These are phyloP conservation scores for Eimeria maxima DNA, from an alignment of 169 alveolate species.

Conservation along the genomic window DNA sequence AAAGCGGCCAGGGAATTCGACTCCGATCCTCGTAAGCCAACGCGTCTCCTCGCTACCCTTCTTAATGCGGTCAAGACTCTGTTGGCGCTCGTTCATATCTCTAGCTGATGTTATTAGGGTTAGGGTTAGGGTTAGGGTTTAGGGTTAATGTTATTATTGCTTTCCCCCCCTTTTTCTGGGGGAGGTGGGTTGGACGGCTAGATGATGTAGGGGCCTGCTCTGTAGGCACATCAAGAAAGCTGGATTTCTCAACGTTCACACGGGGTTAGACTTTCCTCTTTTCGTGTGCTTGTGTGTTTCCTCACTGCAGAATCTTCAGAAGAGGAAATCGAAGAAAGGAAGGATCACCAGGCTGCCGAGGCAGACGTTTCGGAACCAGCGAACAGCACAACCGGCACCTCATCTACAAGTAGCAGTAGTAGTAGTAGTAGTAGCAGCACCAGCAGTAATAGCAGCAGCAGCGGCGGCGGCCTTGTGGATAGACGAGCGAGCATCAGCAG, in stretches of 20 bases:
- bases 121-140: background rate
- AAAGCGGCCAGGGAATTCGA: conserved; percentile 62
- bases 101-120: background rate
- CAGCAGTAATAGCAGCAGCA: conserved; percentile 40
- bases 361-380: background rate
- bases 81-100: background rate
- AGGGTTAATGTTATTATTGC: background rate
- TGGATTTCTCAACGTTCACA: background rate
- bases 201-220: no score
- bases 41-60: background rate
- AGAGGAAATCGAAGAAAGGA: conserved; percentile 1
- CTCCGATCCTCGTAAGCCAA: conserved; percentile 44
- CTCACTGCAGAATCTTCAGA: conserved; percentile 44
- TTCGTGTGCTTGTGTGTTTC: background rate
- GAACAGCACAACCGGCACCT: background rate
- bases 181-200: no score
- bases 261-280: background rate
- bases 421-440: background rate
- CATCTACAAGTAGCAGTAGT: conserved; percentile 19
- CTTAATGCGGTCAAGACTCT: background rate
- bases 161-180: background rate
- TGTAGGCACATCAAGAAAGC: background rate
- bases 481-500: conserved; percentile 35
- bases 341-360: conserved; percentile 12
- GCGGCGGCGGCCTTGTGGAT: conserved; percentile 31